Evolutionary conservation across 768 basidiomycete species (phyloP).

Genomic region (Mycena haematopus): DNA sequence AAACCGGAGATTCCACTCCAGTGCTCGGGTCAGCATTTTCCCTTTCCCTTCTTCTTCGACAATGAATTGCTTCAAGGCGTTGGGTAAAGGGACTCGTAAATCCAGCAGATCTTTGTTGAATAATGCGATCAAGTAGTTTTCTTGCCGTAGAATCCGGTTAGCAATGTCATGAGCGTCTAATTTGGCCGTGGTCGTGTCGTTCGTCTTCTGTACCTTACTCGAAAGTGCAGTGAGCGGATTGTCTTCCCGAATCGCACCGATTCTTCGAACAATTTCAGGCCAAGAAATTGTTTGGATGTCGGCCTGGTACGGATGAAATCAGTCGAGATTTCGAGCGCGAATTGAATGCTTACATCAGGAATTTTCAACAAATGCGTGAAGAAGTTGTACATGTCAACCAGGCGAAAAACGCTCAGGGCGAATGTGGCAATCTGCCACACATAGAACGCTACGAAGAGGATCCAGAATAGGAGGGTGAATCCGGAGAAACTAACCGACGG

Average conservation of each 20-base stretch:
- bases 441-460: slow-evolving; percentile 88
- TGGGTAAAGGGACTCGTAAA: slow-evolving; percentile 82
- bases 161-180: slow-evolving; percentile 98
- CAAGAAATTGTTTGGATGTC: slow-evolving; percentile 98
- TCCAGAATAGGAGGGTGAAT: slow-evolving; percentile 81
- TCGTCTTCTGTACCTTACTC: slow-evolving; percentile 57
- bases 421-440: slow-evolving; percentile 87
- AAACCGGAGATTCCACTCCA: slow-evolving; percentile 98
- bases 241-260: slow-evolving; percentile 87
- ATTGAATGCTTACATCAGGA: slow-evolving; percentile 73
- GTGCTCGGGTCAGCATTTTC: slow-evolving; percentile 81
- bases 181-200: slow-evolving; percentile 78
- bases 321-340: not conserved
- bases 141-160: slow-evolving; percentile 96
- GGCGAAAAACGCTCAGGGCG: slow-evolving; percentile 71
- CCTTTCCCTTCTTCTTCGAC: slow-evolving; percentile 67
- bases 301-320: slow-evolving; percentile 55
- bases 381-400: slow-evolving; percentile 95
- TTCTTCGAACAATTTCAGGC: slow-evolving; percentile 92
- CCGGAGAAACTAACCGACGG: slow-evolving; percentile 72
- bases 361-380: slow-evolving; percentile 93
- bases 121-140: slow-evolving; percentile 97
- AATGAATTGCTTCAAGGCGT: slow-evolving; percentile 56
- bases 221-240: slow-evolving; percentile 92
- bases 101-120: slow-evolving; percentile 98